These are phyloP conservation scores for Leonotis leonurus DNA, from an alignment of 257 asterid species.

Conservation along the genomic window DNA sequence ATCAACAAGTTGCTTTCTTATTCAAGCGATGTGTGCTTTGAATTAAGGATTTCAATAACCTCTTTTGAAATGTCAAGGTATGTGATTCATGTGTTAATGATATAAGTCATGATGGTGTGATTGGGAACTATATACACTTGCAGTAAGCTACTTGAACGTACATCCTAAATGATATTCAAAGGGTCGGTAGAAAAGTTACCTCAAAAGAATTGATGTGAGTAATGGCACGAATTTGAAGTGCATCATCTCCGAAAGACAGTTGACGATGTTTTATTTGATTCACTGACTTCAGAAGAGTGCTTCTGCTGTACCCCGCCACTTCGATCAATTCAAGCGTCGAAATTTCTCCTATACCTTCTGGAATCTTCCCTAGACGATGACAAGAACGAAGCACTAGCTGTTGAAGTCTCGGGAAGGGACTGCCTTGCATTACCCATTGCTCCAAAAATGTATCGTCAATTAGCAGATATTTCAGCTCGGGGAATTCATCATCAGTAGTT, in stretches of 20 bases:
- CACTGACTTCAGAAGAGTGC: neutral
- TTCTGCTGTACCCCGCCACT: neutral
- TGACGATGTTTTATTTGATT: neutral
- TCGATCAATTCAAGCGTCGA: neutral
- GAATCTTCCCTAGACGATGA: neutral
- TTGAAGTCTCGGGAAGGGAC: neutral
- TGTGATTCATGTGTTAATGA: too few species aligned
- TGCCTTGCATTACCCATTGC: neutral
- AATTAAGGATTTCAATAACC: too few species aligned
- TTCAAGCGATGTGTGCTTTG: too few species aligned
- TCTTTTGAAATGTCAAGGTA: too few species aligned
- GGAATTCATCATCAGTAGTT: too few species aligned
- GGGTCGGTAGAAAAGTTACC: neutral
- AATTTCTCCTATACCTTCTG: neutral
- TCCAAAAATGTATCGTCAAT: neutral
- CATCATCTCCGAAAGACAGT: neutral
- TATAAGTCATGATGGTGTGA: too few species aligned
- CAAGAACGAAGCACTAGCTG: neutral
- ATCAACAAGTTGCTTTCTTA: too few species aligned
- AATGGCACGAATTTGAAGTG: neutral
- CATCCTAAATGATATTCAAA: too few species aligned
- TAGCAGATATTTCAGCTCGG: neutral
- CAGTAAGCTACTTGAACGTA: too few species aligned
- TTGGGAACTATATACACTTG: too few species aligned
- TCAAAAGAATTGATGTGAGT: neutral